phyloP scores from a whole-genome alignment of 495 filamentous ascomycete genomes.

The Diplogelasinospora grovesii region DNA sequence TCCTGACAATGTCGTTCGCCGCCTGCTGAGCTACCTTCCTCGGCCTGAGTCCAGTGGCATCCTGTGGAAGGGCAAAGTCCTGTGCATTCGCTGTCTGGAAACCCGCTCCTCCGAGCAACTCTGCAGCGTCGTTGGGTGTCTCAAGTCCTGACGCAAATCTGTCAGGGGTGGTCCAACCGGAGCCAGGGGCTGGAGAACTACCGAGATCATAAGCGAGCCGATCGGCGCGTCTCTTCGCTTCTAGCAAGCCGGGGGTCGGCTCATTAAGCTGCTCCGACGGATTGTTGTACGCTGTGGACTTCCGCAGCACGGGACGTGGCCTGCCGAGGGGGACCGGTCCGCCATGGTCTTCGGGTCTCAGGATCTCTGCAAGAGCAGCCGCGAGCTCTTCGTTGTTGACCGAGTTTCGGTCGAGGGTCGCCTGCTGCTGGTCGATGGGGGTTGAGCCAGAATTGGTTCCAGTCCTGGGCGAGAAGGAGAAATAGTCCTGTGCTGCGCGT shows the following conservation, averaged over 20 bases:
- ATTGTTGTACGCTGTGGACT: slow-evolving; percentile 6
- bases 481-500: slow-evolving; percentile 18
- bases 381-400: slow-evolving; percentile 21
- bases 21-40: slow-evolving; percentile 16
- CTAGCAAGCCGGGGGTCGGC: slow-evolving; percentile 20
- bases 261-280: slow-evolving; percentile 1
- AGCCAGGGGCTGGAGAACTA: slow-evolving; percentile 26
- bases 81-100: neutral
- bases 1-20: slow-evolving; percentile 20
- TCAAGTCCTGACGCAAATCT: slow-evolving; percentile 7
- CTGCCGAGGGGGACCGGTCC: slow-evolving; percentile 10
- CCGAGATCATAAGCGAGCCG: slow-evolving; percentile 27
- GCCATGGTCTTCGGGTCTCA: slow-evolving; percentile 12
- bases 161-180: slow-evolving; percentile 23
- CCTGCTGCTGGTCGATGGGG: neutral
- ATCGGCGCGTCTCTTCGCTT: slow-evolving; percentile 28
- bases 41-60: slow-evolving; percentile 5
- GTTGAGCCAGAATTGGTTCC: slow-evolving; percentile 7
- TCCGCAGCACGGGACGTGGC: slow-evolving; percentile 25
- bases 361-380: slow-evolving; percentile 17
- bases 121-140: slow-evolving; percentile 1
- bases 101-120: neutral
- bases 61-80: slow-evolving; percentile 6
- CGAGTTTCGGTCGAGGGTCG: slow-evolving; percentile 12
- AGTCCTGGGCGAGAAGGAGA: slow-evolving; percentile 13